These are phyloP conservation scores for Erucastrum elatum DNA, from an alignment of 345 rosid genomes.

Conservation along the genomic window DNA sequence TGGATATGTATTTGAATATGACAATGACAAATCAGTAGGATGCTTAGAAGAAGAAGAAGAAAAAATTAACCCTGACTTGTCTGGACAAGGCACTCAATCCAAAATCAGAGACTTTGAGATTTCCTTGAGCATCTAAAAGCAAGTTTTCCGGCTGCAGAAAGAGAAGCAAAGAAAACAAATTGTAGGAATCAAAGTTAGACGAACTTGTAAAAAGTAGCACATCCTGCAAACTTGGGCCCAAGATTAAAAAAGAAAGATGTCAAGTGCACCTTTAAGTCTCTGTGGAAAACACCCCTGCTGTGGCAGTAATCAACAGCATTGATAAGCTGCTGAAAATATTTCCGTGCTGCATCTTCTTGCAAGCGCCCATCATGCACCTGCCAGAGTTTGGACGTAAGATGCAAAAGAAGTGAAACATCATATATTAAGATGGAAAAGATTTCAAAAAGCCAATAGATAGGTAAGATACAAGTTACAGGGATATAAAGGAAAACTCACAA, in stretches of 20 bases:
- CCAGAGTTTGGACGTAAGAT: constrained; percentile 18
- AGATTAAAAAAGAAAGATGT: not conserved
- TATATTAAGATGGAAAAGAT: no score
- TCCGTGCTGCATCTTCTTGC: constrained; percentile 84
- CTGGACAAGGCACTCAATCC: constrained; percentile 97
- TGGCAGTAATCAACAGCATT: constrained; percentile 98
- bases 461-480: constrained; percentile 5
- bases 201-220: not conserved
- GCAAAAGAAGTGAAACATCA: no score
- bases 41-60: not conserved
- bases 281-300: constrained; percentile 88
- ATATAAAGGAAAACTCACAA: constrained; percentile 49
- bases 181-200: no score
- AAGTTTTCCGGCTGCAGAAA: constrained; percentile 86
- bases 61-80: constrained; percentile 82
- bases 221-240: constrained; percentile 6
- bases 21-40: not conserved
- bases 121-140: constrained; percentile 83
- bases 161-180: not conserved
- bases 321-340: constrained; percentile 91
- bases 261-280: constrained; percentile 76
- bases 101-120: constrained; percentile 93
- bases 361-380: constrained; percentile 92
- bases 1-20: not conserved
- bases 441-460: not conserved